Base-by-base conservation (phyloP, 2,329 filamentous ascomycete species). In the Trichoderma lentiforme region DNA sequence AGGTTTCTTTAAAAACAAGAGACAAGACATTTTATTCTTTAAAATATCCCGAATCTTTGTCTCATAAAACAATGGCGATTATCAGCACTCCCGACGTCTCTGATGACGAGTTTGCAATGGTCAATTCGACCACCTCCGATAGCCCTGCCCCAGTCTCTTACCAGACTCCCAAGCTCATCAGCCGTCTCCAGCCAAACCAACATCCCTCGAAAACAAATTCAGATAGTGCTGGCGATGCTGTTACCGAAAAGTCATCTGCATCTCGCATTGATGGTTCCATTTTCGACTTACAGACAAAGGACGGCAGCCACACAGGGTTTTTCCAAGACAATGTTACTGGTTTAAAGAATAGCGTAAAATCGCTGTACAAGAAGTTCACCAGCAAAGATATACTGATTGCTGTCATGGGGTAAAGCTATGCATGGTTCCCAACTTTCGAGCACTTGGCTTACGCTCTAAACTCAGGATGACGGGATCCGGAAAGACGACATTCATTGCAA, bases 401-500 rank as follows among this genome's bases (percentile, higher is more conserved):
- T 11, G 64, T 67, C 6, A 67, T 67, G 64, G 64, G 64, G 64
- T 67, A 58, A 0, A 36, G 3, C 21, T 11, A 15, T 15, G 12
- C 4, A 6, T 6, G 0, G 3, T 2, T 62, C 28, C 9, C 24
- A 8, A 32, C 3, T n/a, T 0, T 1, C 7, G 9, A 39, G 1
- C 1, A 14, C 11, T 6, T 28, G 2, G 7, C 51, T 67, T 43
- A 67, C 64, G 0, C 3, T 58, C 2, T 5, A 4, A 4, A 18
- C 4, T 21, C 12, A 67, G 64, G 7, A 75, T 79, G 65, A 80
- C 79, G 7, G 79, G 79, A 1, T 74, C 77, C 9, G 79, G 79
- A 9, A 80, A 80, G 69, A 79, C 76, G 58, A 77, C 76, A 2
- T 79, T 80, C 63, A 78, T 80, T 51, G 75, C 77, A 24, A 74